Base-by-base conservation (phyloP, 2,329 filamentous ascomycete species). In the Amylocarpus encephaloides region DNA sequence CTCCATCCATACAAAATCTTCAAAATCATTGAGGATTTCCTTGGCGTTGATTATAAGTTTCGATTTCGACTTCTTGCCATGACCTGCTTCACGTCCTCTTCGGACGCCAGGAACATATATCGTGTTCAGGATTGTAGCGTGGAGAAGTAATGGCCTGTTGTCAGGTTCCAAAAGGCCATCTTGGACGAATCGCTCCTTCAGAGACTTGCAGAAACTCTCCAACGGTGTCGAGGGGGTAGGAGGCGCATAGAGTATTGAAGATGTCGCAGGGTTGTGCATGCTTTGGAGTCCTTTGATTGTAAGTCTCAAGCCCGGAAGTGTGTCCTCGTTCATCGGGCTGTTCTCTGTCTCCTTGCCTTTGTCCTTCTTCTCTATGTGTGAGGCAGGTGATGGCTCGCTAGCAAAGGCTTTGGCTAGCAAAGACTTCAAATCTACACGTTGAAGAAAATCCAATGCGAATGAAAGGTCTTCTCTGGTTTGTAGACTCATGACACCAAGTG, bases 111-210 rank as follows among this genome's bases (percentile, higher is more conserved):
- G 60, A 39, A 82, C 81, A 64, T 95, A 94, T 12, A 90, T 79
- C 0, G 90, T 94, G 66, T 96, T 95, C 45, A 93, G 70, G 3
- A 96, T 71, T 0, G 92, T 96, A 15, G 88, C 89, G 64, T 96
- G 92, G 46, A 96, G 69, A 16, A 87, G 76, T 54, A 96, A 66
- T 6, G 80, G 77, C 48, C 88, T 71, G 11, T 71, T 68, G 22
- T 87, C 83, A 1, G 72, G 69, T 0, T 73, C 64, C 62, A 90
- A 70, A 9, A 86, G 66, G 1, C 74, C 80, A 0, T 71, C 70
- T 1, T 77, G 70, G 15, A 68, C 69, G 59, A 91, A 89, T 1
- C 59, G 56, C 0, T 68, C 62, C 53, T 75, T 71, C 12, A 89
- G 62, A n/a, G 63, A 65, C 56, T 78, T 67, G 56, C 81, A 83